Conservation (phyloP, 306 rosid genomes). For the Castanea mollissima region DNA sequence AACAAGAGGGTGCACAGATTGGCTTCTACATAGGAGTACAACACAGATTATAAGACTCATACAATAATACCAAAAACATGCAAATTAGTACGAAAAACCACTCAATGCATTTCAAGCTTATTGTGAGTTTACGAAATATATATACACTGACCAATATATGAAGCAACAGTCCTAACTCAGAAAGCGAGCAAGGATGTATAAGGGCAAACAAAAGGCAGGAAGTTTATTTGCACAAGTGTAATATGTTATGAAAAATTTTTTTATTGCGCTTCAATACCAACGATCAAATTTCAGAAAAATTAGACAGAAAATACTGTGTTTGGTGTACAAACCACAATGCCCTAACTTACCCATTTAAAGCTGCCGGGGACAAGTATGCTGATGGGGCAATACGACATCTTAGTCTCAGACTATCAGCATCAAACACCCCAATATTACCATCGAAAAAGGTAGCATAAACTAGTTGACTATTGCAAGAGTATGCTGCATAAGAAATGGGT, state of each 20-base stretch:
- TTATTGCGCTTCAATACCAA: not conserved
- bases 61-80: not conserved
- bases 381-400: constrained; percentile 84
- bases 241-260: not conserved
- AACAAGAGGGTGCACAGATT: constrained; percentile 57
- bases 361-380: constrained; percentile 51
- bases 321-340: not conserved
- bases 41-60: not conserved
- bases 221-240: no score
- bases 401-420: constrained; percentile 68
- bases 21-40: constrained; percentile 49
- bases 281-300: not conserved
- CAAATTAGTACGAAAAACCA: not conserved
- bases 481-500: constrained; percentile 68
- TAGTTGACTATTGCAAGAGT: constrained; percentile 72
- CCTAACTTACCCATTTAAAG: constrained; percentile 57
- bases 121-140: not conserved
- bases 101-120: not conserved
- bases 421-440: constrained; percentile 79
- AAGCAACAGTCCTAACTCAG: no score
- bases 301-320: not conserved
- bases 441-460: constrained; percentile 66
- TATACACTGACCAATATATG: not conserved
- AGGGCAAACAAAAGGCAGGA: no score
- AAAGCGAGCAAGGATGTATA: no score